phyloP scores from a whole-genome alignment of 139 green algal species.

The Chlorella sorokiniana region DNA sequence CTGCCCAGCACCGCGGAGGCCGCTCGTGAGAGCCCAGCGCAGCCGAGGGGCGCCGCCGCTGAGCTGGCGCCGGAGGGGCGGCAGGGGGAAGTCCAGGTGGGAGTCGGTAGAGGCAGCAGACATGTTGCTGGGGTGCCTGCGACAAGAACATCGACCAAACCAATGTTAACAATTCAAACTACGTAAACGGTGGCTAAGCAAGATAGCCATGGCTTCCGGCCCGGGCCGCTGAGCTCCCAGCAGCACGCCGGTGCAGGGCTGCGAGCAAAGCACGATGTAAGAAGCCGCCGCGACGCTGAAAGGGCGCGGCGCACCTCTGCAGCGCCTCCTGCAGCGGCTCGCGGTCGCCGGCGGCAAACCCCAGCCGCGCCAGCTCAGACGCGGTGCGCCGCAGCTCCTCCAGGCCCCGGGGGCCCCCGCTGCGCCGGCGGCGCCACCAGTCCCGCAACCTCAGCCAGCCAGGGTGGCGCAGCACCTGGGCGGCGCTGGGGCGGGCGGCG shows the following conservation, averaged over 20 bases:
- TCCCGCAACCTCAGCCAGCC: constrained; percentile 16
- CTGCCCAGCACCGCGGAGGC: background rate
- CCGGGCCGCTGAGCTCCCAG: too few relatives aligned
- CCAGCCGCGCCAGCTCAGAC: constrained; percentile 7
- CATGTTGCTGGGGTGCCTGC: background rate
- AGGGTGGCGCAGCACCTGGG: constrained; percentile 37
- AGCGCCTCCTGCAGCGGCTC: background rate
- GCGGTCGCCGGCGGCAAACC: background rate
- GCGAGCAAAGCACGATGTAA: too few relatives aligned
- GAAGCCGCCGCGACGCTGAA: too few relatives aligned
- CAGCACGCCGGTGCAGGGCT: background rate
- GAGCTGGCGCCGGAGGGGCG: background rate
- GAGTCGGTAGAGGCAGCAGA: background rate
- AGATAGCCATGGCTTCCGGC: background rate
- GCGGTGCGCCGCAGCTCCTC: background rate
- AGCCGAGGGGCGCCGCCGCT: background rate
- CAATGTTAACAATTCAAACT: background rate
- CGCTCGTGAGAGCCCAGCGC: background rate
- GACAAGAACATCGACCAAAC: background rate
- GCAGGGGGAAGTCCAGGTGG: background rate
- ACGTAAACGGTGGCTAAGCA: background rate
- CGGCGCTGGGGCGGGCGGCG: constrained; percentile 29
- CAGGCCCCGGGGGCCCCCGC: background rate
- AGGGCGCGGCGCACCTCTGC: background rate
- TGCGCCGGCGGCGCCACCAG: constrained; percentile 2